Evolutionary conservation across 495 filamentous ascomycete species (phyloP).

Genomic region (Ramalina intermedia): DNA sequence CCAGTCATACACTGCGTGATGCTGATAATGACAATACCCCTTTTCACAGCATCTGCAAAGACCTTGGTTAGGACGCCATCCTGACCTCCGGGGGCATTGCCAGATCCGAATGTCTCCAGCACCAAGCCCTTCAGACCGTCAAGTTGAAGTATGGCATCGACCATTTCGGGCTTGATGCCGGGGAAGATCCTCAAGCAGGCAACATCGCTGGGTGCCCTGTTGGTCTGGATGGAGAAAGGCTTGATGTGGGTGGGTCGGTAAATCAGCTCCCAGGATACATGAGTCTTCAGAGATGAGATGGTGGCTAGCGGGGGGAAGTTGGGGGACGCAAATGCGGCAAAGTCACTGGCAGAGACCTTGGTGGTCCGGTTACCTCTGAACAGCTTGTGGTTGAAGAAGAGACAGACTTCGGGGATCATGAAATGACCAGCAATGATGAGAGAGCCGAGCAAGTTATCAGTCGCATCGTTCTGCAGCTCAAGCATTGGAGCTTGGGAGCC

Average conservation of each 20-base stretch:
- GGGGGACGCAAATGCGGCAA: slow-evolving; percentile 75
- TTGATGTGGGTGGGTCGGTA: slow-evolving; percentile 58
- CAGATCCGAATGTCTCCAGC: slow-evolving; percentile 89
- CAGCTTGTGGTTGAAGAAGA: slow-evolving; percentile 91
- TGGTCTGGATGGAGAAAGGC: slow-evolving; percentile 61
- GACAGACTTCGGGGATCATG: slow-evolving; percentile 87
- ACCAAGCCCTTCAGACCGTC: slow-evolving; percentile 70
- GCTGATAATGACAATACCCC: slow-evolving; percentile 82
- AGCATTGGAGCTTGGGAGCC: slow-evolving; percentile 89
- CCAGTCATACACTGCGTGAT: slow-evolving; percentile 82
- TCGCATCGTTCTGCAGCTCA: slow-evolving; percentile 83
- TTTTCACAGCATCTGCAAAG: slow-evolving; percentile 57
- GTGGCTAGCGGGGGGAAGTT: slow-evolving; percentile 70
- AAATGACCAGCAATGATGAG: slow-evolving; percentile 93
- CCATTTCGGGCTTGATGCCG: slow-evolving; percentile 88
- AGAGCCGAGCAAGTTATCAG: slow-evolving; percentile 87
- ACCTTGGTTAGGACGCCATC: slow-evolving; percentile 76
- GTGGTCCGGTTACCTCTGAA: slow-evolving; percentile 82
- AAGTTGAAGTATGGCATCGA: slow-evolving; percentile 73
- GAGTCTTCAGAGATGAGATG: slow-evolving; percentile 64
- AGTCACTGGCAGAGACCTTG: slow-evolving; percentile 77
- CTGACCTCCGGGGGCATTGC: slow-evolving; percentile 75
- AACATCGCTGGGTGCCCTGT: slow-evolving; percentile 75
- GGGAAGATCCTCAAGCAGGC: slow-evolving; percentile 91
- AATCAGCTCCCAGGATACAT: slow-evolving; percentile 73